Conservation (phyloP, 306 rosid genomes). For the Trifolium dubium region DNA sequence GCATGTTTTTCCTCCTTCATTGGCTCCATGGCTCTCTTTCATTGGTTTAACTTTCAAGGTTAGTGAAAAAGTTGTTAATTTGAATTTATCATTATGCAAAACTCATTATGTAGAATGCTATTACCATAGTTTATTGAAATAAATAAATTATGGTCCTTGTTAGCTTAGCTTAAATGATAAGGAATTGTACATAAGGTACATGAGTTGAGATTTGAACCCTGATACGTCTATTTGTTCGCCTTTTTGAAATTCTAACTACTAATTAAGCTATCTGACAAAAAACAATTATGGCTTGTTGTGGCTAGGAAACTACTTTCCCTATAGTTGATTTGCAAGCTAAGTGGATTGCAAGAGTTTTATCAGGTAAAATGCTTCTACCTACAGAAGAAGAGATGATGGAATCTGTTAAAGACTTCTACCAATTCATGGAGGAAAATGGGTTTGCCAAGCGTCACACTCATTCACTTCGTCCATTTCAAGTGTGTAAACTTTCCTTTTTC, state of each 20-base stretch:
- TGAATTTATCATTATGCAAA: too few species aligned
- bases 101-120: too few species aligned
- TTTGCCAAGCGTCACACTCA: conserved; percentile 42
- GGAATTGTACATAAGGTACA: too few species aligned
- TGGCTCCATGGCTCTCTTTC: conserved; percentile 52
- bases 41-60: conserved; percentile 44
- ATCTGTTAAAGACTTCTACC: conserved; percentile 37
- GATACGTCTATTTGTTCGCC: too few species aligned
- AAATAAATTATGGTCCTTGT: neutral
- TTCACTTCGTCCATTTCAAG: conserved; percentile 40
- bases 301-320: conserved; percentile 24
- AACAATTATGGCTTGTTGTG: neutral
- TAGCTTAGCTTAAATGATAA: too few species aligned
- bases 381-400: conserved; percentile 43
- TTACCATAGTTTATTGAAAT: neutral
- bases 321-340: conserved; percentile 45
- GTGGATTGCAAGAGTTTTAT: conserved; percentile 49
- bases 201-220: too few species aligned
- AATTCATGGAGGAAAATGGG: conserved; percentile 39
- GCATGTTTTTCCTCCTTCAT: conserved; percentile 52
- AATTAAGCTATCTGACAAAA: too few species aligned
- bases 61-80: neutral
- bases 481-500: neutral
- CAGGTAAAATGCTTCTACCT: conserved; percentile 41
- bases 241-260: too few species aligned